A percentile compares a stretch with the other conserved stretches of the same genome.
Conservation (phyloP, 208 protist genomes). For the Trypanosoma mega region DNA sequence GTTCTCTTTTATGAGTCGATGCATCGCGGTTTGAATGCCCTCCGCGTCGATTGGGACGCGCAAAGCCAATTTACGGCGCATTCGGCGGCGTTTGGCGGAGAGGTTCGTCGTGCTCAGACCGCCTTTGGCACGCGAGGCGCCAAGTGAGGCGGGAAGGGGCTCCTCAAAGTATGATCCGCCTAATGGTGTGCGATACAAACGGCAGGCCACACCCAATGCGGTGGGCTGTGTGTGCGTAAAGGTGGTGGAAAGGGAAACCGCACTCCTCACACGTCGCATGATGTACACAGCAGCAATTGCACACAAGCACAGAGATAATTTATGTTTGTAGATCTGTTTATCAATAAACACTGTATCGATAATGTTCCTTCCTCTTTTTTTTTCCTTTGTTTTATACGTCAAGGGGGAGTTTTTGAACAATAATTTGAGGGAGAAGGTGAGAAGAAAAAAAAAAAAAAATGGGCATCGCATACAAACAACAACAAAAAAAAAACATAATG, state of each 20-base stretch:
- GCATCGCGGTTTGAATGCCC: slow-evolving; percentile 18
- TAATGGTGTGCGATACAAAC: slow-evolving; percentile 27
- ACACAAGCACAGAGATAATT: neutral
- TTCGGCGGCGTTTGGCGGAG: neutral
- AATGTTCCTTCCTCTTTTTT: too few species aligned
- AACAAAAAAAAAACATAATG: neutral
- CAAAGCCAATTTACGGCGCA: slow-evolving; percentile 1
- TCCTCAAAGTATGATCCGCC: slow-evolving; percentile 27
- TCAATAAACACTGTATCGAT: too few species aligned
- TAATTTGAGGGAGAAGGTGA: neutral
- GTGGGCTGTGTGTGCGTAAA: too few species aligned
- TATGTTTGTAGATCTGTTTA: too few species aligned
- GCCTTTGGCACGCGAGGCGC: slow-evolving; percentile 11
- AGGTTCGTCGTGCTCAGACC: slow-evolving; percentile 15
- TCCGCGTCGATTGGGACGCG: slow-evolving; percentile 19
- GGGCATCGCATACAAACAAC: neutral
- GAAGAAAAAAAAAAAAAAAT: slow-evolving; percentile 12
- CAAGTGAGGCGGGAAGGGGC: slow-evolving; percentile 19
- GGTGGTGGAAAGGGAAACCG: slow-evolving; percentile 3
- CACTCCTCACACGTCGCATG: too few species aligned
- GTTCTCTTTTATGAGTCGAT: slow-evolving; percentile 9
- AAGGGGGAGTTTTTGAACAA: too few species aligned
- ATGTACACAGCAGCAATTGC: neutral
- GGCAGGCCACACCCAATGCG: neutral
- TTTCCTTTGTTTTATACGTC: too few species aligned